Evolutionary conservation across 805 yeast genomes (phyloP), one percentile per base, ranked within the genome.

Genomic region (Teunomyces stri): DNA sequence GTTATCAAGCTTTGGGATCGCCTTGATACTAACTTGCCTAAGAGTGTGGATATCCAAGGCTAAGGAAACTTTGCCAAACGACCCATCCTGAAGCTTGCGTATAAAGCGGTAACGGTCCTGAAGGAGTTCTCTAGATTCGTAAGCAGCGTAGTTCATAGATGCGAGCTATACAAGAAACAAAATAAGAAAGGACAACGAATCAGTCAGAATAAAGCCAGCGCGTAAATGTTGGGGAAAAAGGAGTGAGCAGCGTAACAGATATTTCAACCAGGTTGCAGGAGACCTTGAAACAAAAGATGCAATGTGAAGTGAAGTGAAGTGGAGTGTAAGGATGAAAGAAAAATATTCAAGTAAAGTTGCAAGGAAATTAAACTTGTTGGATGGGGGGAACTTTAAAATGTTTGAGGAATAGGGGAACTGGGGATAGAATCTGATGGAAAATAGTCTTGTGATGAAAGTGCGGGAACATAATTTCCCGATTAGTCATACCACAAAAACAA

Each of bases 31-130:
- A 34, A 81, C 85, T 39, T 56, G 55, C 12, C 59, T 55, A 28
- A 50, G 47, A 9, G 59, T 51, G 13, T 46, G 37, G 2, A 55
- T 47, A 56, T 82, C 80, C 6, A 64, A 47, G 1, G 84, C 85
- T 43, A 78, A 69, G 2, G 82, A 68, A 2, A 83, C 88, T 48
- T 72, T 72, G 16, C 87, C 87, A 61, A 80, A 83, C 2, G 86
- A 74, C 3, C 87, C 88, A 31, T 70, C 72, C 58, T 80, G 84
- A 46, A 81, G 64, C 55, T 71, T 68, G 16, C 63, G 57, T 30
- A 79, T 49, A 48, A 71, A 74, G 43, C 60, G 59, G 65, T 81
- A 81, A 38, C 70, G 65, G 51, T 66, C 58, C 16, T 62, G 62
- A 30, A 80, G 60, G 18, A 37, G 40, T 21, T 37, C 29, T n/a